A percentile compares a stretch with the other conserved stretches of the same genome.
phyloP scores from a whole-genome alignment of 441 rosid species.

The Adansonia madagascariensis region DNA sequence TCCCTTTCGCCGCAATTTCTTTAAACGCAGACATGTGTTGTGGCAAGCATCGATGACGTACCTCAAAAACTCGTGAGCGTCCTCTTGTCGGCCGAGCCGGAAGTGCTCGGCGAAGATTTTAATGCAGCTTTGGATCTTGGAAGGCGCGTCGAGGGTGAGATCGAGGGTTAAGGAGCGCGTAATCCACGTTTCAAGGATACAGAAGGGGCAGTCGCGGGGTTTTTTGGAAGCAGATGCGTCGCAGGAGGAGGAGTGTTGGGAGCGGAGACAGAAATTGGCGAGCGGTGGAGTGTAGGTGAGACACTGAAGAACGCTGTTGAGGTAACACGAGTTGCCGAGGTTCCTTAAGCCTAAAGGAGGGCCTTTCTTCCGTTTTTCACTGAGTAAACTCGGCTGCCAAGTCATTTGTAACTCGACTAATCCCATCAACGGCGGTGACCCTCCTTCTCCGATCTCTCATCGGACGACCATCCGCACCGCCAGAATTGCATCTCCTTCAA shows the following conservation, averaged over 20 bases:
- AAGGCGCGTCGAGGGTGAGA: conserved; percentile 61
- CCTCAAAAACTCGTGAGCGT: conserved; percentile 93
- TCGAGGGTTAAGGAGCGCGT: conserved; percentile 71
- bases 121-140: conserved; percentile 67
- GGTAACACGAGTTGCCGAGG: conserved; percentile 96
- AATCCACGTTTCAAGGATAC: conserved; percentile 79
- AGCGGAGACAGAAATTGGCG: conserved; percentile 89
- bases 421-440: conserved; percentile 56
- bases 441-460: conserved; percentile 29
- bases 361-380: conserved; percentile 70
- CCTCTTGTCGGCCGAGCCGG: conserved; percentile 83
- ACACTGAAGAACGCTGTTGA: conserved; percentile 98
- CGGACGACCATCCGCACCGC: conserved; percentile 33
- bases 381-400: conserved; percentile 89
- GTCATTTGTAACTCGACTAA: conserved; percentile 74
- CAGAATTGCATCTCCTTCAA: conserved; percentile 41
- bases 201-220: conserved; percentile 87
- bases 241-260: conserved; percentile 83
- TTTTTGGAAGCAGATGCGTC: conserved; percentile 58
- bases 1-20: conserved; percentile 67
- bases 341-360: conserved; percentile 90
- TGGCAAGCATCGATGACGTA: conserved; percentile 95
- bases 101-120: conserved; percentile 76
- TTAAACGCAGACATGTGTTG: conserved; percentile 76
- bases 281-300: conserved; percentile 98